phyloP scores from a whole-genome alignment of 1,284 basidiomycete species.

The Coniophora puteana region DNA sequence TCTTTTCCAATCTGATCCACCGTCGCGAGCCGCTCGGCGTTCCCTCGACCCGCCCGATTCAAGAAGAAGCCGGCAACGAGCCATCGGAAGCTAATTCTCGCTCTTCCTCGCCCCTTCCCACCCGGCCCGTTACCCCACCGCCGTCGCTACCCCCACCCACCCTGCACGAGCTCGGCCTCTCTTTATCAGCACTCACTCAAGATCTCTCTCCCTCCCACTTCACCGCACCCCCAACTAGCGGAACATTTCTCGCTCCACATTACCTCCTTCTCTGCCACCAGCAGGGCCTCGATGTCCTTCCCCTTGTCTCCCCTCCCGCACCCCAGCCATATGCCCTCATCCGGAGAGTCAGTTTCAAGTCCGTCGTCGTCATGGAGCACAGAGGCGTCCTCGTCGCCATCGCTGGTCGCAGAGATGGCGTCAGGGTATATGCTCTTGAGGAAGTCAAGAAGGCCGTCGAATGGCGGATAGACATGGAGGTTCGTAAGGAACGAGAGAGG shows the following conservation, averaged over 20 bases:
- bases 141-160: conserved; percentile 66
- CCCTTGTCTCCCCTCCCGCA: conserved; percentile 65
- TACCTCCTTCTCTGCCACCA: conserved; percentile 79
- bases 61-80: too few relatives aligned
- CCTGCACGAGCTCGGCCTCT: conserved; percentile 71
- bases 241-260: conserved; percentile 73
- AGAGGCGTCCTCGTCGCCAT: conserved; percentile 81
- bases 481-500: conserved; percentile 67
- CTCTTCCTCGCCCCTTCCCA: conserved; percentile 45
- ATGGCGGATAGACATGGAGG: conserved; percentile 80
- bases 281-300: conserved; percentile 78
- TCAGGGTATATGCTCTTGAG: conserved; percentile 79
- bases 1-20: conserved; percentile 75
- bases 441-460: conserved; percentile 80
- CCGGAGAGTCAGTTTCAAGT: conserved; percentile 74
- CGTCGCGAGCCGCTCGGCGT: conserved; percentile 49
- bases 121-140: conserved; percentile 61
- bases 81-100: conserved; percentile 36
- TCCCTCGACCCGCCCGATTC: conserved; percentile 22
- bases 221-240: conserved; percentile 67
- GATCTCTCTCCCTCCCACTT: conserved; percentile 73
- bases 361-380: conserved; percentile 85
- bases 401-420: conserved; percentile 76
- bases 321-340: conserved; percentile 76
- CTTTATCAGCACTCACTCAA: conserved; percentile 59